Percentiles rank a stretch among this genome's conserved stretches.
Conservation (phyloP, 495 filamentous ascomycete genomes). For the Durotheca rogersii region DNA sequence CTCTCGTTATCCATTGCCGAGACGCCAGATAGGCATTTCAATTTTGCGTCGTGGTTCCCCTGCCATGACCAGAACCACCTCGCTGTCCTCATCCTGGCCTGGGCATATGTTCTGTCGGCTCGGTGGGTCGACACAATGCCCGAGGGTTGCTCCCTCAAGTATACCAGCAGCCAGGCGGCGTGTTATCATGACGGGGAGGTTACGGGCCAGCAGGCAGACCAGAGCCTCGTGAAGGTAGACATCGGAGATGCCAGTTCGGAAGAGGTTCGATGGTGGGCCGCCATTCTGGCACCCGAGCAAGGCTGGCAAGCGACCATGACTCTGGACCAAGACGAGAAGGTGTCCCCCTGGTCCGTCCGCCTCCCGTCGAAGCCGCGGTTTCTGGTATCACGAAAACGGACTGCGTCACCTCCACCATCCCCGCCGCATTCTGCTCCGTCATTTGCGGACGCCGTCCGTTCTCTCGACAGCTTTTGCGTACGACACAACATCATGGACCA, state of each 20-base stretch:
- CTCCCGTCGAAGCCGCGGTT: too few species aligned
- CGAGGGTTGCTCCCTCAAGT: constrained; percentile 3
- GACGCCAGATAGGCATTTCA: not conserved
- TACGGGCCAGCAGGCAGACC: not conserved
- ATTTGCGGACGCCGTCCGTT: too few species aligned
- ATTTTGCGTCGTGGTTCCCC: not conserved
- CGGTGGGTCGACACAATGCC: constrained; percentile 23
- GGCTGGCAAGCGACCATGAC: constrained; percentile 34
- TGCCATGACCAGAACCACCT: constrained; percentile 37
- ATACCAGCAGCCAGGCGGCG: constrained; percentile 13
- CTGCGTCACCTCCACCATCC: too few species aligned
- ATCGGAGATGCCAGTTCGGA: constrained; percentile 31
- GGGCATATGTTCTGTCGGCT: constrained; percentile 28
- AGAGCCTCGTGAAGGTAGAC: constrained; percentile 13
- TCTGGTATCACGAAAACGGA: too few species aligned
- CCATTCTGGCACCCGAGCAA: constrained; percentile 31
- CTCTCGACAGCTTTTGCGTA: too few species aligned
- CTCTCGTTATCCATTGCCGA: not conserved
- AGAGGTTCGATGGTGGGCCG: constrained; percentile 39
- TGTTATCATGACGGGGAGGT: not conserved
- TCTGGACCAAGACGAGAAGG: too few species aligned
- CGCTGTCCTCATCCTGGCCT: constrained; percentile 33
- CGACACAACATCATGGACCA: too few species aligned
- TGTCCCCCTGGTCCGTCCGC: too few species aligned
- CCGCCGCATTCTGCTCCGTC: too few species aligned